Conservation (phyloP, 176 grass and related monocot genomes). For the Paspalum vaginatum region DNA sequence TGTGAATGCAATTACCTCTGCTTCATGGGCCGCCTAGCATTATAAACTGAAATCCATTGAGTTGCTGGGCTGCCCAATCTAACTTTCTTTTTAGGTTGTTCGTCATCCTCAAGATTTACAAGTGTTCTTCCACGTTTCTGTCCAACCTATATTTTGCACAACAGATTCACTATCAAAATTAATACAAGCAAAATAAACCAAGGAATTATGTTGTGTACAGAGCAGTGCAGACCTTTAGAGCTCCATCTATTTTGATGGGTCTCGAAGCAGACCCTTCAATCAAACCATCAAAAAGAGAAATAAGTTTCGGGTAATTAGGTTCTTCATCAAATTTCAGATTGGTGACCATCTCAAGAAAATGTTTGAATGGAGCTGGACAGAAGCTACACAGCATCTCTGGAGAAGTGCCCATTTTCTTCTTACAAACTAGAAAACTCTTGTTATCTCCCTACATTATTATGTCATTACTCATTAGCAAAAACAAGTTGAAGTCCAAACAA, state of each 20-base stretch:
- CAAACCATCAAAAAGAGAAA: constrained; percentile 79
- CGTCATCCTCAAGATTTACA: constrained; percentile 72
- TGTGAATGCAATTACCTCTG: constrained; percentile 60
- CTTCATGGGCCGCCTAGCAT: constrained; percentile 83
- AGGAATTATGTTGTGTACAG: background rate
- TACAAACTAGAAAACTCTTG: constrained; percentile 94
- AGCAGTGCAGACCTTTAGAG: constrained; percentile 69
- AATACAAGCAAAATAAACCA: constrained; percentile 25
- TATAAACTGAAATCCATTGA: constrained; percentile 96
- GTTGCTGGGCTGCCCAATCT: constrained; percentile 67
- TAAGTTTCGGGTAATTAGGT: constrained; percentile 81
- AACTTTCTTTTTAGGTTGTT: constrained; percentile 85
- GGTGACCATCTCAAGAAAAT: constrained; percentile 81
- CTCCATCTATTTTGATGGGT: constrained; percentile 85
- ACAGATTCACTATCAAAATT: constrained; percentile 17
- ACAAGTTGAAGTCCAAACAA: background rate
- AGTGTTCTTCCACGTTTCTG: constrained; percentile 78
- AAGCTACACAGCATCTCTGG: constrained; percentile 66
- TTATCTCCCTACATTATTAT: constrained; percentile 72
- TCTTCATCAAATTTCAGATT: constrained; percentile 94
- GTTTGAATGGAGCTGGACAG: constrained; percentile 84
- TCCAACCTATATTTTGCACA: constrained; percentile 60
- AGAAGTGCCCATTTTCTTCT: constrained; percentile 88
- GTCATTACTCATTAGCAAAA: constrained; percentile 28
- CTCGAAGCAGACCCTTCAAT: constrained; percentile 68